Conservation (phyloP, 2,329 filamentous ascomycete species). For the Sporothrix variecibatus region DNA sequence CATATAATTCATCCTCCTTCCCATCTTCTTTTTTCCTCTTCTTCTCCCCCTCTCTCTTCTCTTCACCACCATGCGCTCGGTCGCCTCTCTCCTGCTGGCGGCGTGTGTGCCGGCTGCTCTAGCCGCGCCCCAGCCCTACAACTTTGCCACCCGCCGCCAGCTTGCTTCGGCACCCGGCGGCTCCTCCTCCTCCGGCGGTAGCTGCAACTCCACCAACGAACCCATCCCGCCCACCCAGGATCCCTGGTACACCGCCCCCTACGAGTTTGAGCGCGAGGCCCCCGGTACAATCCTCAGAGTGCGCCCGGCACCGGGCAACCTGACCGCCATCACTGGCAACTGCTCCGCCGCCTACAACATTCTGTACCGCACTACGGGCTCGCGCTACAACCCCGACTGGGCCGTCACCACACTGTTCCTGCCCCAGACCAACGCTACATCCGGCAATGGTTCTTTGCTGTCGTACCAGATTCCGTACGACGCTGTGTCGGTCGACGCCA, state of each 20-base stretch:
- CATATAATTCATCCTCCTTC: not conserved
- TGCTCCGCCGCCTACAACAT: slow-evolving; percentile 39
- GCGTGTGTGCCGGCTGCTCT: not conserved
- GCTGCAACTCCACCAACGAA: slow-evolving; percentile 27
- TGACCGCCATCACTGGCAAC: slow-evolving; percentile 31
- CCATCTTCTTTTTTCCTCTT: not conserved
- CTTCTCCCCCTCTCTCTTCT: too few relatives aligned
- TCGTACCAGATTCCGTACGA: slow-evolving; percentile 48
- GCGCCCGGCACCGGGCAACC: slow-evolving; percentile 36
- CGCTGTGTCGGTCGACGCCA: slow-evolving; percentile 42
- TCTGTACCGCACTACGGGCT: slow-evolving; percentile 43
- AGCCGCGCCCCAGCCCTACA: not conserved
- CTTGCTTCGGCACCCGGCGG: not conserved
- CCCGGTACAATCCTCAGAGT: slow-evolving; percentile 38
- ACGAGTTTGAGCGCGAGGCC: slow-evolving; percentile 34
- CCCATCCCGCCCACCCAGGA: slow-evolving; percentile 37
- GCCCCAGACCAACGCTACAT: slow-evolving; percentile 27
- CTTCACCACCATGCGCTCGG: not conserved
- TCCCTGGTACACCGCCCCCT: slow-evolving; percentile 40
- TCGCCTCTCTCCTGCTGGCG: slow-evolving; percentile 10
- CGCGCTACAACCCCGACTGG: slow-evolving; percentile 40
- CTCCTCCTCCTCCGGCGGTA: not conserved
- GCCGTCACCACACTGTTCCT: slow-evolving; percentile 44
- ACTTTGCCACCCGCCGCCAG: not conserved
- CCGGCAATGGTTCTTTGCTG: slow-evolving; percentile 35